Conservation (phyloP, 2,329 filamentous ascomycete species). For the Rosellinia necatrix region DNA sequence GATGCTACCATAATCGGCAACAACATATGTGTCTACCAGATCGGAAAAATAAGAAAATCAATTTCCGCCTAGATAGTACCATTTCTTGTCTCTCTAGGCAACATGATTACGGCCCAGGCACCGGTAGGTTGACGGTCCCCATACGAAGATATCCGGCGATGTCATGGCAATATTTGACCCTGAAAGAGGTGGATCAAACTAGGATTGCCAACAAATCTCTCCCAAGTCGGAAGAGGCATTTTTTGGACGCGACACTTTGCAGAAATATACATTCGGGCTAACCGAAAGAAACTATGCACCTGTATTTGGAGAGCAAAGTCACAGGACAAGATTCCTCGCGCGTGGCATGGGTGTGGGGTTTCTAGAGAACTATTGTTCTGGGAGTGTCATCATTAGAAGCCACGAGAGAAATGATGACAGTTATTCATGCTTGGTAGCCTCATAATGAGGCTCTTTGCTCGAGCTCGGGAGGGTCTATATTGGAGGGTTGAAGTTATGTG, state of each 20-base stretch:
- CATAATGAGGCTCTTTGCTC: constrained; percentile 4
- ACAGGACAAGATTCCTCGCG: background rate
- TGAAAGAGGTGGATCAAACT: background rate
- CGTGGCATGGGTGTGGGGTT: background rate
- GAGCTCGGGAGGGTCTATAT: background rate
- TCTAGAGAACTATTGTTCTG: constrained; percentile 9
- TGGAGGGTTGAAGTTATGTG: background rate
- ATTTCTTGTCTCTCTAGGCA: background rate
- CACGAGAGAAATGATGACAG: constrained; percentile 6
- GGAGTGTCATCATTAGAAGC: background rate
- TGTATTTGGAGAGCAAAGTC: background rate
- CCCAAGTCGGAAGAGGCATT: background rate
- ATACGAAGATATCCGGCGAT: background rate
- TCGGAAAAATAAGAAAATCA: no score
- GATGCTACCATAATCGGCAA: no score
- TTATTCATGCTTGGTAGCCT: background rate
- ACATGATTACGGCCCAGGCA: background rate
- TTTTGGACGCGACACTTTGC: no score
- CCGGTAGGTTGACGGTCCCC: no score
- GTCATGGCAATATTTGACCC: background rate
- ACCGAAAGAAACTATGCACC: no score
- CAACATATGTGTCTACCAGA: no score
- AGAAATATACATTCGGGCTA: no score
- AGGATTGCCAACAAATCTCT: background rate
- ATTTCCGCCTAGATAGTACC: background rate